Evolutionary conservation across 768 basidiomycete genomes (phyloP).

Genomic region (Crassisporium funariophilum): DNA sequence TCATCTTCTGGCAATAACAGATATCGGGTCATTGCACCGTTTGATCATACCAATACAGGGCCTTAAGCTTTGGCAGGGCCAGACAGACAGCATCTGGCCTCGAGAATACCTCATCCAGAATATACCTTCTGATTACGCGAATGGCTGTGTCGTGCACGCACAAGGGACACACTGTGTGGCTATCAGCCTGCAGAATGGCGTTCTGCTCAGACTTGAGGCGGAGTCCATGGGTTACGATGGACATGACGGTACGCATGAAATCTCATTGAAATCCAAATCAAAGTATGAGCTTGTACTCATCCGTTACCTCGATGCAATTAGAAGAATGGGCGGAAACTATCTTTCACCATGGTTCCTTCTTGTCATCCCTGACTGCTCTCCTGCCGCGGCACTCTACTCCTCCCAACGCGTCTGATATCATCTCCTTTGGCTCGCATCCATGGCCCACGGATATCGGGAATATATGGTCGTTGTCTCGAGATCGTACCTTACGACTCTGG

Average conservation of each 20-base stretch:
- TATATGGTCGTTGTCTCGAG: conserved; percentile 85
- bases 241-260: conserved; percentile 54
- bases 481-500: conserved; percentile 86
- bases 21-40: conserved; percentile 71
- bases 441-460: conserved; percentile 76
- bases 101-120: conserved; percentile 70
- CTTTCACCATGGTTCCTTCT: conserved; percentile 65
- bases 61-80: conserved; percentile 59
- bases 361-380: conserved; percentile 68
- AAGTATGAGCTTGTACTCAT: conserved; percentile 15
- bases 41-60: conserved; percentile 63
- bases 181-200: conserved; percentile 62
- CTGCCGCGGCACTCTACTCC: conserved; percentile 53
- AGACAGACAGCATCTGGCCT: conserved; percentile 56
- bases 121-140: conserved; percentile 37
- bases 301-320: conserved; percentile 27
- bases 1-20: conserved; percentile 71
- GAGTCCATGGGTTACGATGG: conserved; percentile 56
- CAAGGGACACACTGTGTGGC: conserved; percentile 70
- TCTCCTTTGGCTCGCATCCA: conserved; percentile 72
- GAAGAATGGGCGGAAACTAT: conserved; percentile 74
- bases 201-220: conserved; percentile 69
- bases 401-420: conserved; percentile 56
- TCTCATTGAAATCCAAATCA: conserved; percentile 11
- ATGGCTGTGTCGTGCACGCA: conserved; percentile 54